Conservation (phyloP, 192 early-diverging fungal species). For the Gaertneriomyces sp. region DNA sequence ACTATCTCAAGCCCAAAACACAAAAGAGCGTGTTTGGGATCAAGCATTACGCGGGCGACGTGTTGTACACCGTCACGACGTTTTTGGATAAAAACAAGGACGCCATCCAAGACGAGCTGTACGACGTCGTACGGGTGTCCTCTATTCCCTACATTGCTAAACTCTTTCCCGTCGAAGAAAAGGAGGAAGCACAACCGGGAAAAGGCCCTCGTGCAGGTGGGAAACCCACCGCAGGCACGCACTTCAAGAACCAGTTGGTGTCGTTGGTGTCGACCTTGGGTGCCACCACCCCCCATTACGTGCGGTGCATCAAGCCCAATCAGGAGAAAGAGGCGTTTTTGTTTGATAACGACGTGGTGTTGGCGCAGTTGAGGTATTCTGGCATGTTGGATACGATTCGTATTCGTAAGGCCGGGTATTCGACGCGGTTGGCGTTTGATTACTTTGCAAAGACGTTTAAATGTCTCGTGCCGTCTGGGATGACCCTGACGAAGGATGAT, state of each 20-base stretch:
- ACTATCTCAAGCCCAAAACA: conserved; percentile 49
- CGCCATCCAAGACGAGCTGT: conserved; percentile 51
- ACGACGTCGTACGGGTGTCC: conserved; percentile 47
- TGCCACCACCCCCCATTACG: conserved; percentile 54
- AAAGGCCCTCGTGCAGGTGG: conserved; percentile 29
- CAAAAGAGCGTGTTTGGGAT: conserved; percentile 52
- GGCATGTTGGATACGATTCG: conserved; percentile 59
- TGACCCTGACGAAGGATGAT: conserved; percentile 27
- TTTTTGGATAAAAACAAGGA: conserved; percentile 61
- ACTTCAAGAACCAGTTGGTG: conserved; percentile 43
- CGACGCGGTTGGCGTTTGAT: conserved; percentile 44
- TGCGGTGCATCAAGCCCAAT: conserved; percentile 61
- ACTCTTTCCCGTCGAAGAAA: conserved; percentile 40
- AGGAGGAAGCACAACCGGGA: conserved; percentile 24
- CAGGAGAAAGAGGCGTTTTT: conserved; percentile 47
- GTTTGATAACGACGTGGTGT: conserved; percentile 50
- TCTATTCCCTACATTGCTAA: conserved; percentile 37
- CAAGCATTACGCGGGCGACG: conserved; percentile 56
- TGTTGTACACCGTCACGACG: conserved; percentile 42
- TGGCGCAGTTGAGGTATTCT: conserved; percentile 54
- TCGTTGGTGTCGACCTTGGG: conserved; percentile 46
- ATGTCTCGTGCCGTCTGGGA: conserved; percentile 24
- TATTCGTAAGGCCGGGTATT: conserved; percentile 55
- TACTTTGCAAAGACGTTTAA: conserved; percentile 43
- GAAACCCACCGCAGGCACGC: conserved; percentile 40